Evolutionary conservation across 139 green algal species (phyloP).

Genomic region (Chlorella ohadii): DNA sequence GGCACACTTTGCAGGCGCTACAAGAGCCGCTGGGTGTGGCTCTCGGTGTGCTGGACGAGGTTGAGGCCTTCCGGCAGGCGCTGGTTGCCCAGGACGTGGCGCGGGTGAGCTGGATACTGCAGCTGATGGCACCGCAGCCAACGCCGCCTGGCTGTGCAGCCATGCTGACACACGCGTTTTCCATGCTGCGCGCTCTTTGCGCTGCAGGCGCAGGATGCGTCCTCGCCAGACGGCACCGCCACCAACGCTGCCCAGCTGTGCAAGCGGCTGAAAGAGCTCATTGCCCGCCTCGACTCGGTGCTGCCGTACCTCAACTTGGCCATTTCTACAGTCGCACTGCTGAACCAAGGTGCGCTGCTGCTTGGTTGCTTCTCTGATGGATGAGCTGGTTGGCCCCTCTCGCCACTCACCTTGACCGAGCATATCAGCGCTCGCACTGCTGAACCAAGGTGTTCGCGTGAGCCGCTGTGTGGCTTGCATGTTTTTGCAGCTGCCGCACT

Average conservation of each 20-base stretch:
- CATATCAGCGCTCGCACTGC: not conserved
- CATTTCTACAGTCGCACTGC: slow-evolving; percentile 6
- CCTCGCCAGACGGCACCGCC: not conserved
- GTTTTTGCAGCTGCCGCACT: no score
- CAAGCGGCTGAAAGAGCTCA: slow-evolving; percentile 3
- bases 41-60: slow-evolving; percentile 9
- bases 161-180: no score
- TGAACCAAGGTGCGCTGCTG: not conserved
- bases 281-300: slow-evolving; percentile 9
- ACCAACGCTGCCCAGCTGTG: slow-evolving; percentile 12
- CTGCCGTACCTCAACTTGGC: slow-evolving; percentile 24
- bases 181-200: no score
- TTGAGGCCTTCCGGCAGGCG: slow-evolving; percentile 15
- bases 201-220: slow-evolving; percentile 11
- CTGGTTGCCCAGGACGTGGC: slow-evolving; percentile 7
- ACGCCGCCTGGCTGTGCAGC: slow-evolving; percentile 3
- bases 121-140: not conserved
- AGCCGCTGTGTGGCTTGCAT: no score
- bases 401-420: slow-evolving; percentile 12
- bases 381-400: no score
- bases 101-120: not conserved
- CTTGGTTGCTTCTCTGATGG: no score
- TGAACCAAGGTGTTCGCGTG: slow-evolving; percentile 24
- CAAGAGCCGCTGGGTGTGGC: slow-evolving; percentile 28
- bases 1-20: not conserved